phyloP scores from a whole-genome alignment of 257 asterid species.

The Solanum etuberosum region DNA sequence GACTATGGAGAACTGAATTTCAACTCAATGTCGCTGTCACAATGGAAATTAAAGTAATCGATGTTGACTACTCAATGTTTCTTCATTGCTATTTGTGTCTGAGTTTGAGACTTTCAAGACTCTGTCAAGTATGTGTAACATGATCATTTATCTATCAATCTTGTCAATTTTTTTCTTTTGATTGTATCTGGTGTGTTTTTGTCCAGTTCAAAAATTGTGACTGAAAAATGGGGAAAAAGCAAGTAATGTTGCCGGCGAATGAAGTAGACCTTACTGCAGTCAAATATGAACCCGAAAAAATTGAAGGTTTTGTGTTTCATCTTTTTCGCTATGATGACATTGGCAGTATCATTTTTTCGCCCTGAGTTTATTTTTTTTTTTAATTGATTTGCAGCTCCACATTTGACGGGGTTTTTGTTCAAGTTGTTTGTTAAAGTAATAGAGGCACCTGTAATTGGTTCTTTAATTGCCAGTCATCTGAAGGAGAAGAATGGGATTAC shows the following conservation, averaged over 20 bases:
- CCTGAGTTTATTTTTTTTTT: neutral
- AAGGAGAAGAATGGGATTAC: neutral
- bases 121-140: neutral
- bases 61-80: neutral
- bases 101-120: neutral
- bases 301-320: neutral
- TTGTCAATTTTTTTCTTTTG: neutral
- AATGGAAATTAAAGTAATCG: neutral
- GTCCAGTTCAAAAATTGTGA: neutral
- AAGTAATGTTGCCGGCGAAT: neutral
- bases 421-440: neutral
- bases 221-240: neutral
- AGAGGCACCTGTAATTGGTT: neutral
- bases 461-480: neutral
- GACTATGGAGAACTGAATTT: neutral
- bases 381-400: constrained; percentile 1
- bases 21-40: neutral
- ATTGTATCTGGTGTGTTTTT: neutral
- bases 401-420: constrained; percentile 1
- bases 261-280: neutral
- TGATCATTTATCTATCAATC: neutral
- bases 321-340: neutral
- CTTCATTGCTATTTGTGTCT: neutral
- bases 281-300: neutral
- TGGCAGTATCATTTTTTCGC: neutral